Base-by-base conservation (phyloP, 768 basidiomycete genomes). In the Amyloporia xantha region DNA sequence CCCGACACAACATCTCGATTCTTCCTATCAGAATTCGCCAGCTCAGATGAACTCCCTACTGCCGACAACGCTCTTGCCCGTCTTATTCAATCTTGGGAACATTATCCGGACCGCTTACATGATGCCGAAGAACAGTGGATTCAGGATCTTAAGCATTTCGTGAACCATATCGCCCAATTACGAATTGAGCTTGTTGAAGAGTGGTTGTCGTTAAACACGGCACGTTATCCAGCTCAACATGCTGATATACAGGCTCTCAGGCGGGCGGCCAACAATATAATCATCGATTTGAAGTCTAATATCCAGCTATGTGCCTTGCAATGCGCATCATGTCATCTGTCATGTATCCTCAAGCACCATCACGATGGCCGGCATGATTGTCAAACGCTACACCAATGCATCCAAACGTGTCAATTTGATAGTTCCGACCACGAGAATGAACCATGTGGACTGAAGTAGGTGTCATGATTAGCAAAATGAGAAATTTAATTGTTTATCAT, bases 291-390 rank as follows among this genome's bases (percentile, higher is more conserved):
- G 52, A 70, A 63, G 50, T 62, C 67, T 3, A 71, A 64, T 39
- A 61, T 76, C 1, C 71, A 77, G 49, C 58, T 81, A 1, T 84
- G 82, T 60, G 68, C 68, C 41, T 54, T 69, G 50, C 65, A 69
- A 42, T 84, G 82, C 53, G 52, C 54, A 1, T 48, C 48, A 3
- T 84, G 82, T 56, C 69, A 75, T 36, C 62, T 82, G 1, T 53
- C 63, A 19, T 84, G 82, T 50, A 44, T 81, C 7, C 69, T 64
- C 21, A 64, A 64, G 44, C 69, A 72, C 5, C 64, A 63, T 13
- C 82, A 84, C 50, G 69, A 70, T 4, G 62, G 61, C 1, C 52
- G 41, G 1, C 81, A 84, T 52, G 62, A 77, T 44, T 84, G 81
- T 50, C 60, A 62, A 24, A 77, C 82, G 0, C 53, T 63, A 19